Evolutionary conservation across 2,329 filamentous ascomycete species (phyloP).

Genomic region (Aspergillus texensis): DNA sequence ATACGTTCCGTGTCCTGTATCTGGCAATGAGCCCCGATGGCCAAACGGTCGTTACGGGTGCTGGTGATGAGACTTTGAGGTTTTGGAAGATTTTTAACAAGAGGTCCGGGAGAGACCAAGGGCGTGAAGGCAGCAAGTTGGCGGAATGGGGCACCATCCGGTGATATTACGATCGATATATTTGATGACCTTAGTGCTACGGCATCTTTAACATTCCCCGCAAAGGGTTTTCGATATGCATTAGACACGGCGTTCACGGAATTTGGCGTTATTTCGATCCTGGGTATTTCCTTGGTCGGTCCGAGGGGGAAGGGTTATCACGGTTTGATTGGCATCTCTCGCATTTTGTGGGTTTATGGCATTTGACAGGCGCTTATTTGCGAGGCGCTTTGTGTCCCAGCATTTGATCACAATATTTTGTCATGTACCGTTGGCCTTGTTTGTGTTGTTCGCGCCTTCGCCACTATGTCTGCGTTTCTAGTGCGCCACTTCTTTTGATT

Average conservation of each 20-base stretch:
- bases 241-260: conserved; percentile 38
- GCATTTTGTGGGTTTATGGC: conserved; percentile 31
- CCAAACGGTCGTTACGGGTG: conserved; percentile 89
- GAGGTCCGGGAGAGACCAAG: conserved; percentile 69
- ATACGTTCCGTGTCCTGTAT: conserved; percentile 95
- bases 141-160: conserved; percentile 85
- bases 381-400: conserved; percentile 15
- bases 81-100: conserved; percentile 97
- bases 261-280: conserved; percentile 29
- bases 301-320: conserved; percentile 21
- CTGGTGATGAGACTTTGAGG: conserved; percentile 90
- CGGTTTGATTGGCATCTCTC: conserved; percentile 32
- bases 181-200: conserved; percentile 17
- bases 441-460: conserved; percentile 12
- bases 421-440: conserved; percentile 22
- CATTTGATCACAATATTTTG: conserved; percentile 24
- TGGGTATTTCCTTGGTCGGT: conserved; percentile 29
- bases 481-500: conserved; percentile 12
- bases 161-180: conserved; percentile 27
- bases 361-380: conserved; percentile 25
- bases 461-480: conserved; percentile 11
- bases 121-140: conserved; percentile 67
- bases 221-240: conserved; percentile 31
- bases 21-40: conserved; percentile 97
- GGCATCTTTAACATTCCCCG: conserved; percentile 15